Evolutionary conservation across 495 filamentous ascomycete genomes (phyloP).

Genomic region (Penicillium lagena): DNA sequence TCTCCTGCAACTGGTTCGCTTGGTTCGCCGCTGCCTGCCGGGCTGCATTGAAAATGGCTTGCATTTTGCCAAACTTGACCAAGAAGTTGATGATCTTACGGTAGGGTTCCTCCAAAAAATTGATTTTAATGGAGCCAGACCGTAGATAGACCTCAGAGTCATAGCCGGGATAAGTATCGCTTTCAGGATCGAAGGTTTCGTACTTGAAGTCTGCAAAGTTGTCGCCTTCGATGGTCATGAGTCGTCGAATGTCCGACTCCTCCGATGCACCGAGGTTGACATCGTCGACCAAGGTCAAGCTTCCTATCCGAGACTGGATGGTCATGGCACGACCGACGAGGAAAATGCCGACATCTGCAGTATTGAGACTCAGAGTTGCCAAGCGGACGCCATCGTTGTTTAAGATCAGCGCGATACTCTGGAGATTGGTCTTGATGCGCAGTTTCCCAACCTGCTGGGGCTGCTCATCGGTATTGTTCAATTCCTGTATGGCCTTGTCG

Average conservation of each 20-base stretch:
- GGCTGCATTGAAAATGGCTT: conserved; percentile 96
- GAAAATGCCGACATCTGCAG: conserved; percentile 86
- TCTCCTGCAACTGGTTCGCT: conserved; percentile 87
- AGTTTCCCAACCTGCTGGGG: conserved; percentile 48
- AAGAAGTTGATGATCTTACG: conserved; percentile 97
- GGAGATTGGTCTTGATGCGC: conserved; percentile 82
- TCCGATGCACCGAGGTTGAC: conserved; percentile 84
- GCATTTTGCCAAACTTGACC: conserved; percentile 99
- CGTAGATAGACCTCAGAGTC: conserved; percentile 84
- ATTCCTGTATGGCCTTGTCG: conserved; percentile 42
- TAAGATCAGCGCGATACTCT: conserved; percentile 89
- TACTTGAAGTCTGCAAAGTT: conserved; percentile 98
- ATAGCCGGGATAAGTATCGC: conserved; percentile 81
- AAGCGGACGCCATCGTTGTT: conserved; percentile 97
- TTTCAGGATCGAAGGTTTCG: conserved; percentile 81
- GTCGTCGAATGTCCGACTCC: conserved; percentile 73
- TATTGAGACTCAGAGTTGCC: conserved; percentile 85
- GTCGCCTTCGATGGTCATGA: conserved; percentile 89
- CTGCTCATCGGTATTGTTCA: conserved; percentile 30
- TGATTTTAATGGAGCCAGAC: conserved; percentile 90
- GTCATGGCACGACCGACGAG: conserved; percentile 78
- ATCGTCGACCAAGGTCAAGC: conserved; percentile 85
- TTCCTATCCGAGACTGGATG: conserved; percentile 77
- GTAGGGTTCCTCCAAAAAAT: conserved; percentile 94
- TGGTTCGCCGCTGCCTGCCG: conserved; percentile 92